Evolutionary conservation across 2,329 filamentous ascomycete species (phyloP), one percentile per base, ranked within the genome.

Genomic region (Fusarium foetens): DNA sequence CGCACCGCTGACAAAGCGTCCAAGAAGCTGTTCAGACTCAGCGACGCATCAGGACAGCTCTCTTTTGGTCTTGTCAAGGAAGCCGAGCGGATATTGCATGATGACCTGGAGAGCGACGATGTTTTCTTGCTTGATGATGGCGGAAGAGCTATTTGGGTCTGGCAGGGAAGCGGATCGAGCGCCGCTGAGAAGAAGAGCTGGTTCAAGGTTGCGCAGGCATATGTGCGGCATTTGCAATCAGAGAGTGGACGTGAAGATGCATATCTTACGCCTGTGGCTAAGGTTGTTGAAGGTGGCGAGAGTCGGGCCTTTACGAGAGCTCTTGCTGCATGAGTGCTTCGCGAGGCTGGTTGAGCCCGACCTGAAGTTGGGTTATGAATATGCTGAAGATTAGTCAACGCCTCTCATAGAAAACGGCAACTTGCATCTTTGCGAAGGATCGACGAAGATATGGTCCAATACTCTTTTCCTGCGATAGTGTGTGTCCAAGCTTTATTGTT

Each of bases 51-150:
- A 1, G 90, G 90, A 1, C 73, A 85, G 62, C 80, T 92, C 21
- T 81, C 82, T 0, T 91, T 92, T 68, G 83, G 87, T 51, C 80
- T 89, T 6, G 85, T 91, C 68, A 90, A 88, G 75, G 87, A 91
- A 46, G 87, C 86, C 0, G 76, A 80, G 33, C 76, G 74, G 4
- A 83, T 90, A 19, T 76, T 80, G 7, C 78, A 75, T 49, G 77
- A 80, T 0, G 89, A 91, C 70, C 80, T 92, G 11, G 85, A 90
- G 68, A 84, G 84, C 43, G 83, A 85, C 49, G 90, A 92, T 73
- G 86, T 92, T 9, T 92, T 92, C 75, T 77, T 93, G 25, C 83
- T 91, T 25, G 86, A 88, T 66, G 89, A 91, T 71, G 84, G 83
- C 1, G 89, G 89, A 11, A 85, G 79, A 55, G 81, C 81, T 12